phyloP scores from a whole-genome alignment of 345 rosid species.

The Eucalyptus curtisii region DNA sequence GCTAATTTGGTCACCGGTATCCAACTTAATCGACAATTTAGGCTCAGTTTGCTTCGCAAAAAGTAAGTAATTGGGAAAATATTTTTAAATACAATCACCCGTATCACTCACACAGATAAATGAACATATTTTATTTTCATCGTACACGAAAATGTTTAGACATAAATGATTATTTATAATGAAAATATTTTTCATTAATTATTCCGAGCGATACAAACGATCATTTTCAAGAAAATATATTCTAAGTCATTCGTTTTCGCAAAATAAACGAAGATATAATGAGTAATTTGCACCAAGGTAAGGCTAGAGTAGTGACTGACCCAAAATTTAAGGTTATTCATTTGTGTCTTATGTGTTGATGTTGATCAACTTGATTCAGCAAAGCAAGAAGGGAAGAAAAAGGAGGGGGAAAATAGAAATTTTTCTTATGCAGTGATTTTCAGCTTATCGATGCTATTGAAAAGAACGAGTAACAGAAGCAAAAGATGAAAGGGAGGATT shows the following conservation, averaged over 20 bases:
- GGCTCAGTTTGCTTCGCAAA: background rate
- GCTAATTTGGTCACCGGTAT: background rate
- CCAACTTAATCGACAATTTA: background rate
- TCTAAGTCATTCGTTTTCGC: too few relatives aligned
- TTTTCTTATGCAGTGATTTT: background rate
- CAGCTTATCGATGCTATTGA: background rate
- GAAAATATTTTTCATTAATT: too few relatives aligned
- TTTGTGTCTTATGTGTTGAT: background rate
- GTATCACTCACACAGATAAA: background rate
- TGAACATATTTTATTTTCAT: too few relatives aligned
- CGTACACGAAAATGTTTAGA: fast-evolving
- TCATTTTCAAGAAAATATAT: too few relatives aligned
- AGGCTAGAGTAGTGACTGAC: background rate
- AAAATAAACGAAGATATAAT: background rate
- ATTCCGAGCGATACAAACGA: fast-evolving
- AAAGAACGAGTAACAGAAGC: background rate
- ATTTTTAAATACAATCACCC: background rate
- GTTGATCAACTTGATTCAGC: background rate
- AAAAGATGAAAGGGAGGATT: background rate
- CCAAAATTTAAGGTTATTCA: background rate
- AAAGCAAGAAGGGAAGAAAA: background rate
- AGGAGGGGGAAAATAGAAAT: too few relatives aligned
- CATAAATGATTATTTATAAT: too few relatives aligned
- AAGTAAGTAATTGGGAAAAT: fast-evolving
- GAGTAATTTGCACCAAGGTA: background rate